Percentiles rank a stretch among this genome's conserved stretches.
These are phyloP conservation scores for Trichoderma sp. DNA, from an alignment of 2,329 filamentous ascomycete species.

Conservation along the genomic window DNA sequence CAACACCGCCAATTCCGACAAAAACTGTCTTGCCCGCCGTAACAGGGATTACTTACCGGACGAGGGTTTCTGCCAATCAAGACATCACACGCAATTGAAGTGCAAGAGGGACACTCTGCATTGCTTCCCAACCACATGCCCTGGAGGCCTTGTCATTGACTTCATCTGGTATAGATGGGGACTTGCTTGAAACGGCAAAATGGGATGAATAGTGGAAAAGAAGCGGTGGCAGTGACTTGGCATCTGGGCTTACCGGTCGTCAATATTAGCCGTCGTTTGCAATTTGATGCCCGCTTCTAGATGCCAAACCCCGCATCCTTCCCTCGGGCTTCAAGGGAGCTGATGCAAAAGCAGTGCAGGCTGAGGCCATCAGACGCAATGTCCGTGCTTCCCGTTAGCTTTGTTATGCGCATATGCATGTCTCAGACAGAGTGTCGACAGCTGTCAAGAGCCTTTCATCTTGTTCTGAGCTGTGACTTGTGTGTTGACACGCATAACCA, in stretches of 20 bases:
- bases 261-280: background rate
- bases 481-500: conserved; percentile 7
- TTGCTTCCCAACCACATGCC: conserved; percentile 15
- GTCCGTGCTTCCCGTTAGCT: background rate
- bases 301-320: conserved; percentile 5
- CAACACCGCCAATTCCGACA: conserved; percentile 14
- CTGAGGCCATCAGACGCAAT: conserved; percentile 10
- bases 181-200: background rate
- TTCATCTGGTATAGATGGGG: background rate
- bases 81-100: conserved; percentile 10
- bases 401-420: background rate
- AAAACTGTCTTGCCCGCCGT: background rate
- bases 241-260: background rate
- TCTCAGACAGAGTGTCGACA: background rate
- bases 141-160: background rate
- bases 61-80: conserved; percentile 18
- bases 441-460: background rate
- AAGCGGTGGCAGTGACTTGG: conserved; percentile 8
- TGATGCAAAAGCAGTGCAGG: conserved; percentile 13
- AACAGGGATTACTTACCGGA: background rate
- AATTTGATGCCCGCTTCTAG: background rate
- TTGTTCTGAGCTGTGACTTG: background rate
- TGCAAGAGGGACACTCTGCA: background rate
- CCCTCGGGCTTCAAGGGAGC: background rate
- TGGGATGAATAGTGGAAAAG: background rate